Conservation (phyloP, 2,329 filamentous ascomycete species). For the Rugonectria rugulosa region DNA sequence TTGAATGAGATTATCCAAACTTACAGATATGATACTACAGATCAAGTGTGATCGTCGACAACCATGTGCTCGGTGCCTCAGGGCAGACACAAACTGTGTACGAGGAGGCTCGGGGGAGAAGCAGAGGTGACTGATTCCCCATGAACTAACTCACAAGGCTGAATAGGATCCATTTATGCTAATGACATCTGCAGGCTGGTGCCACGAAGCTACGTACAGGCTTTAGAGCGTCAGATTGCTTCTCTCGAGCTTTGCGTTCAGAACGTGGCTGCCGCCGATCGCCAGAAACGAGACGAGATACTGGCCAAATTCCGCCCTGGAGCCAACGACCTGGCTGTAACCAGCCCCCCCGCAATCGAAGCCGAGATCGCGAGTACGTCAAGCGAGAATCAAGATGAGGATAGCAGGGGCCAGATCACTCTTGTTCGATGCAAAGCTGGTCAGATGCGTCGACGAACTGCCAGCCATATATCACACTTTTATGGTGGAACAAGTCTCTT, state of each 20-base stretch:
- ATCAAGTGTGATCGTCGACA: slow-evolving; percentile 61
- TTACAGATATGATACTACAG: slow-evolving; percentile 38
- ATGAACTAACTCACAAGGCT: not conserved
- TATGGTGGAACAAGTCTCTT: too few relatives aligned
- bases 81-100: slow-evolving; percentile 50
- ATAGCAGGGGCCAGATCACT: too few relatives aligned
- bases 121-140: slow-evolving; percentile 43
- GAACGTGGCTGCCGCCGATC: slow-evolving; percentile 51
- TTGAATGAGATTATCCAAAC: not conserved
- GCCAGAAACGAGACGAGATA: slow-evolving; percentile 50
- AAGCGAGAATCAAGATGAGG: too few relatives aligned
- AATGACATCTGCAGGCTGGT: too few relatives aligned
- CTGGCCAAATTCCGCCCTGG: slow-evolving; percentile 42
- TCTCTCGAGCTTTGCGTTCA: slow-evolving; percentile 55
- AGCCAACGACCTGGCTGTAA: slow-evolving; percentile 25
- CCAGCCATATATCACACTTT: too few relatives aligned
- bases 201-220: slow-evolving; percentile 55
- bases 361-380: too few relatives aligned
- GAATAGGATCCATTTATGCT: not conserved
- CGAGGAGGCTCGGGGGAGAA: slow-evolving; percentile 52
- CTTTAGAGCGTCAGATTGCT: slow-evolving; percentile 55
- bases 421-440: too few relatives aligned
- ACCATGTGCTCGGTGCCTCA: slow-evolving; percentile 58
- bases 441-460: too few relatives aligned
- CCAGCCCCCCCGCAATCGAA: too few relatives aligned